phyloP scores from a whole-genome alignment of 768 basidiomycete genomes.

The Glaciozyma martinii region DNA sequence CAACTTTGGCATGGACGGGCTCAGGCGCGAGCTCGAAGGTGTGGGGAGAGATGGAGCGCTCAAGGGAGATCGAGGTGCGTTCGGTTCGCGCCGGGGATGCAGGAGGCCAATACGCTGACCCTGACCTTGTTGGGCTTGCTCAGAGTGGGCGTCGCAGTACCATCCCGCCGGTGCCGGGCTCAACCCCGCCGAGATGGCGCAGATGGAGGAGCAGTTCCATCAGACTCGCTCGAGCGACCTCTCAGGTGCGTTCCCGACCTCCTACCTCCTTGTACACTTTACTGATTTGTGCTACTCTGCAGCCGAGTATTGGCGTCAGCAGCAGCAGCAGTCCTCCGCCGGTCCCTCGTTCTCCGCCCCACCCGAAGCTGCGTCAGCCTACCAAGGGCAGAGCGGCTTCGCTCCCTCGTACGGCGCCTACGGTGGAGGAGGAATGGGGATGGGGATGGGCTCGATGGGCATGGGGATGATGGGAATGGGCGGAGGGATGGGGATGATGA shows the following conservation, averaged over 20 bases:
- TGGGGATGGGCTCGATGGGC: not conserved
- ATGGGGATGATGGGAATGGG: constrained; percentile 3
- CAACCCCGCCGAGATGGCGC: constrained; percentile 15
- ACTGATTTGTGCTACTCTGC: not conserved
- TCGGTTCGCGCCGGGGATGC: not conserved
- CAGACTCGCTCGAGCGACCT: constrained; percentile 31
- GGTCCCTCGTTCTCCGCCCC: not conserved
- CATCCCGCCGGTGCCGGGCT: constrained; percentile 12
- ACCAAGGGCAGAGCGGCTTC: constrained; percentile 8
- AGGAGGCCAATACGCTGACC: not conserved
- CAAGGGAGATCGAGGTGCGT: constrained; percentile 23
- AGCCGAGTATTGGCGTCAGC: constrained; percentile 29
- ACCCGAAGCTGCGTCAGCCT: constrained; percentile 1
- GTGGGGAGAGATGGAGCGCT: constrained; percentile 1
- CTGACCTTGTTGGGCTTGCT: not conserved
- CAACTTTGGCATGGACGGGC: constrained; percentile 9
- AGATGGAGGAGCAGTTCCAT: constrained; percentile 28
- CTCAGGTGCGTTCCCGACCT: not conserved
- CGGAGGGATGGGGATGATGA: constrained; percentile 5
- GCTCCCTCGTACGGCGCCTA: constrained; percentile 21
- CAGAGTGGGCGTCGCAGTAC: constrained; percentile 29
- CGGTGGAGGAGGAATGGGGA: not conserved
- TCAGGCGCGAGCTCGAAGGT: constrained; percentile 21
- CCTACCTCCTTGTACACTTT: not conserved
- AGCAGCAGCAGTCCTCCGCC: constrained; percentile 21